phyloP scores from a whole-genome alignment of 352 stramenopile species.

The Globisporangium spiculum region DNA sequence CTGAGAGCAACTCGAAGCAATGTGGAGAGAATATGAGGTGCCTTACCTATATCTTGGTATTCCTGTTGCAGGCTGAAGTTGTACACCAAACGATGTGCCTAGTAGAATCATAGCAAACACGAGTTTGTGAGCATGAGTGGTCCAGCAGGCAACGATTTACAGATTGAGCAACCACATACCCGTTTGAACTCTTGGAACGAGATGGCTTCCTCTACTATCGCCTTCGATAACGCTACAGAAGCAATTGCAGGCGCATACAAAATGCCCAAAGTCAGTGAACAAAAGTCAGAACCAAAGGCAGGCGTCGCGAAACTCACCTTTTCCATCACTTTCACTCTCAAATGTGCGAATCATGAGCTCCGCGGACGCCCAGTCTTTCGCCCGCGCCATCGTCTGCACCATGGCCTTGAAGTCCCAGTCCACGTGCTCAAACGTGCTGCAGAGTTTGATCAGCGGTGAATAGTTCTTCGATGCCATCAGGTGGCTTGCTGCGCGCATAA shows the following conservation, averaged over 20 bases:
- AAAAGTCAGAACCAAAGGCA: neutral
- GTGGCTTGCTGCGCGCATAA: constrained; percentile 21
- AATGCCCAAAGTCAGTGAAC: neutral
- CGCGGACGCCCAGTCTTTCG: constrained; percentile 60
- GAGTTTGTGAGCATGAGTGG: neutral
- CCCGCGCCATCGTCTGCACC: constrained; percentile 39
- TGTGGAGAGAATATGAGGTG: neutral
- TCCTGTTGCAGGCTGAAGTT: constrained; percentile 48
- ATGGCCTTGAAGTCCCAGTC: constrained; percentile 40
- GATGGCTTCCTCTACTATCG: constrained; percentile 54
- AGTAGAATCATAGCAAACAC: neutral
- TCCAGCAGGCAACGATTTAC: no score
- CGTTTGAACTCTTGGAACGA: constrained; percentile 55
- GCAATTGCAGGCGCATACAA: neutral
- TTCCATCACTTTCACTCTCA: constrained; percentile 1
- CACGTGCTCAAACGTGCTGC: constrained; percentile 28
- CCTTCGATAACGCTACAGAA: constrained; percentile 24
- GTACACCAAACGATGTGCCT: constrained; percentile 62
- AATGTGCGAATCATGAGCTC: constrained; percentile 32
- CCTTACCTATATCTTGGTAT: constrained; percentile 48
- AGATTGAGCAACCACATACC: neutral
- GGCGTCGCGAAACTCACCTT: neutral
- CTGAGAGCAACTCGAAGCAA: neutral
- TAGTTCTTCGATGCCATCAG: constrained; percentile 43
- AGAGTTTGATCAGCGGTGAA: constrained; percentile 48